Percentiles rank a stretch among this genome's conserved stretches.
Conservation (phyloP, 1,139 yeast species). For the Candida glucosophila region DNA sequence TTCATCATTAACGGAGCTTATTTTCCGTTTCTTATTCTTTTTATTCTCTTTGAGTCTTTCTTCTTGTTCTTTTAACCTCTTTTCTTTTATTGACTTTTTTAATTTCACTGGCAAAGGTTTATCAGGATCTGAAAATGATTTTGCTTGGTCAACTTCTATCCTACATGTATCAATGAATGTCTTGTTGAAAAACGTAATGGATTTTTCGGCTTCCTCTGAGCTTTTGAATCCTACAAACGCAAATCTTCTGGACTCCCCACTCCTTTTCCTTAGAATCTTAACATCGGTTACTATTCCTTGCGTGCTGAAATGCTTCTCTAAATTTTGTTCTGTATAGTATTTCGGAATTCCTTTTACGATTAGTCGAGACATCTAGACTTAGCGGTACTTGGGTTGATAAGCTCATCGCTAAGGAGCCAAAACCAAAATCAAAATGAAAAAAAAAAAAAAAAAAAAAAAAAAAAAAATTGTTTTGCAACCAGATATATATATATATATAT, state of each 20-base stretch:
- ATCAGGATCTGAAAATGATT: conserved; percentile 71
- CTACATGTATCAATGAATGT: conserved; percentile 79
- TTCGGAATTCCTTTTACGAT: conserved; percentile 91
- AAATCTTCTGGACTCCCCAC: conserved; percentile 86
- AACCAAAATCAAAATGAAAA: conserved; percentile 1
- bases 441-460: conserved; percentile 3
- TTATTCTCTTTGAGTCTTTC: conserved; percentile 31
- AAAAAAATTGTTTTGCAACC: conserved; percentile 2
- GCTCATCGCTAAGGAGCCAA: conserved; percentile 1
- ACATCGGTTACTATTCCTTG: conserved; percentile 77
- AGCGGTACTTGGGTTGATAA: not conserved
- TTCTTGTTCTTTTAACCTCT: conserved; percentile 47
- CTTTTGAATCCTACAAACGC: conserved; percentile 85
- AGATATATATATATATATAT: no score
- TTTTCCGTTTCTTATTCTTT: conserved; percentile 16
- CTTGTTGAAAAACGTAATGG: conserved; percentile 67
- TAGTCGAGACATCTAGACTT: conserved; percentile 70
- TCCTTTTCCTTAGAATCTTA: conserved; percentile 67
- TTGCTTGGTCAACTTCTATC: conserved; percentile 74
- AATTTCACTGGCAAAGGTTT: conserved; percentile 72
- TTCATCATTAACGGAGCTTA: conserved; percentile 42
- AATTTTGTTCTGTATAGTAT: conserved; percentile 68
- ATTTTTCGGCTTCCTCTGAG: conserved; percentile 64
- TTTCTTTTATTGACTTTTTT: conserved; percentile 47
- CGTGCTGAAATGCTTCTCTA: conserved; percentile 59